A percentile compares a stretch with the other conserved stretches of the same genome.
Conservation (phyloP, 805 yeast species). For the Nakazawaea laoshanensis region DNA sequence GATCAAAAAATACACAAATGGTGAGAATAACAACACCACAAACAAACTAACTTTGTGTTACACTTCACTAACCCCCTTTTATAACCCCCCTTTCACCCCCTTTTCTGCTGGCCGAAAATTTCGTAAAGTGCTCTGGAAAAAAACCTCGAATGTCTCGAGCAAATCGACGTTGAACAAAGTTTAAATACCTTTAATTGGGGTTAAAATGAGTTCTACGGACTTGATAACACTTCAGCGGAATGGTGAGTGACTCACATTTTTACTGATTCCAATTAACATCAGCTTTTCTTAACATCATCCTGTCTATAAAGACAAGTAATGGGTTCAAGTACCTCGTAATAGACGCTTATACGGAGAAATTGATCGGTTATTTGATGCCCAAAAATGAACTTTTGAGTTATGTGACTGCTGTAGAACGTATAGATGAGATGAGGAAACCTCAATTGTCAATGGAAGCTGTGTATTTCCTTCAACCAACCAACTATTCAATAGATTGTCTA, state of each 20-base stretch:
- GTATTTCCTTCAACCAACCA: slow-evolving; percentile 66
- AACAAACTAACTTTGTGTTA: too few relatives aligned
- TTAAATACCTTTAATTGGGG: too few relatives aligned
- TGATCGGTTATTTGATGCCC: slow-evolving; percentile 38
- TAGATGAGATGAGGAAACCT: slow-evolving; percentile 54
- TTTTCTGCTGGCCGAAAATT: too few relatives aligned
- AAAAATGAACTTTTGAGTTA: slow-evolving; percentile 40
- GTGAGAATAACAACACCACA: too few relatives aligned
- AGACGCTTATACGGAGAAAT: slow-evolving; percentile 44
- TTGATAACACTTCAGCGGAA: slow-evolving; percentile 6
- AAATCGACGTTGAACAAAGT: too few relatives aligned
- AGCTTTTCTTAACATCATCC: slow-evolving; percentile 24
- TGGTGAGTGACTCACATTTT: slow-evolving; percentile 3
- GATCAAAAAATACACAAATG: too few relatives aligned
- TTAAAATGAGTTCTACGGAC: slow-evolving; percentile 6
- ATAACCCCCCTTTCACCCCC: too few relatives aligned
- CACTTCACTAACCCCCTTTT: too few relatives aligned
- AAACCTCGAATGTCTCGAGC: too few relatives aligned
- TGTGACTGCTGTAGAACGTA: slow-evolving; percentile 55
- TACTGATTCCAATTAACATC: too few relatives aligned
- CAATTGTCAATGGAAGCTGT: slow-evolving; percentile 68
- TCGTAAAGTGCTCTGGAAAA: too few relatives aligned
- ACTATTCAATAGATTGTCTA: slow-evolving; percentile 66
- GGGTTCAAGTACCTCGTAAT: slow-evolving; percentile 44
- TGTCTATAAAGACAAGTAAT: slow-evolving; percentile 32